Base-by-base conservation (phyloP, 805 yeast species). In the Kluyveromyces siamensis region DNA sequence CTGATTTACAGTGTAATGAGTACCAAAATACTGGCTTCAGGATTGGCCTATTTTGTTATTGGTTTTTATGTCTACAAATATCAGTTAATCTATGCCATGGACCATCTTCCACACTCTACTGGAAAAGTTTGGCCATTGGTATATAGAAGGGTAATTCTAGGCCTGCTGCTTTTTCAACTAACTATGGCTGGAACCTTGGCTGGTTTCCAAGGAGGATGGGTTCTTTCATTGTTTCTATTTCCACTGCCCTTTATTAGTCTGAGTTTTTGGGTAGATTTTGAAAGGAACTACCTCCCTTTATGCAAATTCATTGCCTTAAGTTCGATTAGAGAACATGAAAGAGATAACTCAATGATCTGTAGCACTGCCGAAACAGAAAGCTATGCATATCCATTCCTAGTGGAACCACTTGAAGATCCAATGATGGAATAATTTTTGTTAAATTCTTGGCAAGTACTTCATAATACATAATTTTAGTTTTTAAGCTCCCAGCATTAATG, bases 111-210 rank as follows among this genome's bases (percentile, higher is more conserved):
- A 37, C 98, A 93, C 67, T 89, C 96, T 0, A 93, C 96, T 0
- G 99, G 98, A 1, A 86, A 85, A 61, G 95, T 91, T 1, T 91
- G 97, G 98, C 96, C 96, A 0, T 71, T 89, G 44, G 82, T 91
- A 2, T 84, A 86, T 60, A 74, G 96, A 57, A 74, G 99, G 55
- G 80, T 90, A 1, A 79, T 86, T 48, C 62, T 88, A 50, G 98
- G 98, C 0, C 67, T 91, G 25, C 66, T 86, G 35, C 72, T 91
- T 14, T 89, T 91, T 65, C 99, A 93, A 61, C 68, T 91, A 50
- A 88, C 96, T 11, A 89, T 90, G 87, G 88, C 91, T 0, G 98
- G 98, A 2, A 81, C 95, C 0, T 72, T 91, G 51, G 89, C 87
- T 0, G 76, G 79, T 2, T 75, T 87, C 49, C 88, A 85, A 58